phyloP scores from a whole-genome alignment of 148 eudicot species.

The Linanthus parryae region DNA sequence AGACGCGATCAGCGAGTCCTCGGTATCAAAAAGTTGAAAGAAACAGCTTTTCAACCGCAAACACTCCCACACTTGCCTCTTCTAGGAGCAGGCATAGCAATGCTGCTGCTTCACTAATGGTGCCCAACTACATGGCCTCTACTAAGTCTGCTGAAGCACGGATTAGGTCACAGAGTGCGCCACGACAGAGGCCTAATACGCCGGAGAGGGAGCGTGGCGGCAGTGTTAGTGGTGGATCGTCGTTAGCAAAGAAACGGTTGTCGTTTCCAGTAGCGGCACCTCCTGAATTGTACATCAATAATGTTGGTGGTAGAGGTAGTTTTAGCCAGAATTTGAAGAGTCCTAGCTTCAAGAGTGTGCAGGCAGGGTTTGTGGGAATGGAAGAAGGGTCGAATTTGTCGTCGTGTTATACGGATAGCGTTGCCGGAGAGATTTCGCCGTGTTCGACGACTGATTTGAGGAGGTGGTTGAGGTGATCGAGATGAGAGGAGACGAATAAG shows the following conservation, averaged over 20 bases:
- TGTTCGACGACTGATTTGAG: constrained; percentile 79
- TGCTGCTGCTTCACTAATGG: not conserved
- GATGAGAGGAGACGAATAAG: not conserved
- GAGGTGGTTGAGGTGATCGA: constrained; percentile 58
- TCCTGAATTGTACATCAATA: constrained; percentile 29
- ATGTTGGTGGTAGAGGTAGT: constrained; percentile 22
- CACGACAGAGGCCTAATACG: constrained; percentile 56
- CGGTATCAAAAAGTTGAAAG: constrained; percentile 29
- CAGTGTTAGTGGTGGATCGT: too few relatives aligned
- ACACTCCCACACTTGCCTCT: constrained; percentile 51
- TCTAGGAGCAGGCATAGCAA: constrained; percentile 11
- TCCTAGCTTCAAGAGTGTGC: constrained; percentile 81
- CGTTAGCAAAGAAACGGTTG: constrained; percentile 53
- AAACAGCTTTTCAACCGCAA: constrained; percentile 52
- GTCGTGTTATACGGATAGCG: constrained; percentile 49
- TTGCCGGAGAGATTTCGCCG: constrained; percentile 77
- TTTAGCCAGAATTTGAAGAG: constrained; percentile 47
- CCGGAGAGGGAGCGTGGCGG: constrained; percentile 61
- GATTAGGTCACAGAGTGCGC: constrained; percentile 55
- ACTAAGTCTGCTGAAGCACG: constrained; percentile 83
- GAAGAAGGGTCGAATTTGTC: constrained; percentile 31
- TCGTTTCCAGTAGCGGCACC: constrained; percentile 54
- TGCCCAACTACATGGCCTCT: constrained; percentile 78
- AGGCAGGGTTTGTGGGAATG: constrained; percentile 39
- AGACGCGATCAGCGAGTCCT: constrained; percentile 62